Conservation (phyloP, 768 basidiomycete species). For the Podaxis mareebaensis region DNA sequence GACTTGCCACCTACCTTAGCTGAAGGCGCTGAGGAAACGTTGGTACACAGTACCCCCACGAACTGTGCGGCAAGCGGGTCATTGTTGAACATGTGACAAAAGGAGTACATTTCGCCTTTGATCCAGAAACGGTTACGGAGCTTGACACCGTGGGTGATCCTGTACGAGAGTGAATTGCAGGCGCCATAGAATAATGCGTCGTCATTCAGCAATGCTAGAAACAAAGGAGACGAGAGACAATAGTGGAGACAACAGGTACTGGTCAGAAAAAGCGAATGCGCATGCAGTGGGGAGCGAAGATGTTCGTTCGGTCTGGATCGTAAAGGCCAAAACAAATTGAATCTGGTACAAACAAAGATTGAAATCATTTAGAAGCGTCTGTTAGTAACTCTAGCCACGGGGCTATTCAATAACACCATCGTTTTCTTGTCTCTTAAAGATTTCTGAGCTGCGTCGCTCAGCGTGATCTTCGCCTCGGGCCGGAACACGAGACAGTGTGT, state of each 20-base stretch:
- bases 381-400: not conserved
- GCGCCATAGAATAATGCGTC: conserved; percentile 41
- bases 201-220: conserved; percentile 30
- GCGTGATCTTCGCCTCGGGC: conserved; percentile 2
- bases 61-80: conserved; percentile 41
- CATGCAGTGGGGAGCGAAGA: too few relatives aligned
- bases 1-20: conserved; percentile 68
- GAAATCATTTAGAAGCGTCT: too few relatives aligned
- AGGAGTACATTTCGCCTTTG: conserved; percentile 62
- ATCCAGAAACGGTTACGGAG: conserved; percentile 55
- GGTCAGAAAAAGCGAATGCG: too few relatives aligned
- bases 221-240: conserved; percentile 12
- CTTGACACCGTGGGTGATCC: conserved; percentile 38
- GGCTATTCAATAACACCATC: not conserved
- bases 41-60: conserved; percentile 56
- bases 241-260: too few relatives aligned
- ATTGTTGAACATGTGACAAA: conserved; percentile 51
- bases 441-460: not conserved
- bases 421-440: not conserved
- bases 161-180: conserved; percentile 55
- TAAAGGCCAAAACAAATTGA: not conserved
- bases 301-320: too few relatives aligned
- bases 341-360: too few relatives aligned
- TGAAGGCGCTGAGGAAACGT: conserved; percentile 53
- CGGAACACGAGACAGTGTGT: conserved; percentile 34